phyloP scores from a whole-genome alignment of 1,284 basidiomycete species.

The Microbotryum violaceum region DNA sequence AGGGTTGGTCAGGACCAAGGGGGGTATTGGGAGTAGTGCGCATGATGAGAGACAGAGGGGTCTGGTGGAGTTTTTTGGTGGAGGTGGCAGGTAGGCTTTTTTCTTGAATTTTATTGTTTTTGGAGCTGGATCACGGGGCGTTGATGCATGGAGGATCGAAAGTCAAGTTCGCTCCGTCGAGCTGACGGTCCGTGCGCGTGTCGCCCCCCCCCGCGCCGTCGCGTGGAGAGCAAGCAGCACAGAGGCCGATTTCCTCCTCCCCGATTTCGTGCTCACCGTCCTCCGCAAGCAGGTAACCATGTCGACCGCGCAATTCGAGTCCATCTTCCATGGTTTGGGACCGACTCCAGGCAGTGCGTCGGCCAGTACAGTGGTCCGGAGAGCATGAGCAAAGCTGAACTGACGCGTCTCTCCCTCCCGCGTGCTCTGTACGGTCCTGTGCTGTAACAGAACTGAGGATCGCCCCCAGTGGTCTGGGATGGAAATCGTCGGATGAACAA shows the following conservation, averaged over 20 bases:
- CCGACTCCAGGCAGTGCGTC: slow-evolving; percentile 64
- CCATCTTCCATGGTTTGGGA: slow-evolving; percentile 66
- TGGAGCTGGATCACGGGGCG: too few relatives aligned
- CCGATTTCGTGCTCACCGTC: too few relatives aligned
- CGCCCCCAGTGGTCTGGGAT: slow-evolving; percentile 79
- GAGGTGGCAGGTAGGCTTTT: slow-evolving; percentile 35
- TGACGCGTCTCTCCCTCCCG: background rate
- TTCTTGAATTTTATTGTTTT: too few relatives aligned
- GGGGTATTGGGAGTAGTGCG: slow-evolving; percentile 63
- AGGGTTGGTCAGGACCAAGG: slow-evolving; percentile 56
- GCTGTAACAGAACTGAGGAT: slow-evolving; percentile 66
- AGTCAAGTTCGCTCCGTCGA: too few relatives aligned
- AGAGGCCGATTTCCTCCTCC: too few relatives aligned
- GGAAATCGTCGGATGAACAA: slow-evolving; percentile 61
- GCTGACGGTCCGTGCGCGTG: too few relatives aligned
- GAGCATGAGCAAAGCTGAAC: background rate
- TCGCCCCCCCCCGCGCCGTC: too few relatives aligned
- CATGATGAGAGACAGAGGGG: slow-evolving; percentile 67
- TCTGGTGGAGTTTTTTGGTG: slow-evolving; percentile 69
- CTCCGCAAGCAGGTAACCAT: background rate
- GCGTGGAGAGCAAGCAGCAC: too few relatives aligned
- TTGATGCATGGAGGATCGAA: too few relatives aligned
- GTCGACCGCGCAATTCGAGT: slow-evolving; percentile 62
- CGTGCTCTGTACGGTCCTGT: slow-evolving; percentile 1
- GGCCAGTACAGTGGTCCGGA: too few relatives aligned